Percentiles rank a stretch among this genome's conserved stretches.
Evolutionary conservation across 768 basidiomycete species (phyloP).

Genomic region (Russula foetens): DNA sequence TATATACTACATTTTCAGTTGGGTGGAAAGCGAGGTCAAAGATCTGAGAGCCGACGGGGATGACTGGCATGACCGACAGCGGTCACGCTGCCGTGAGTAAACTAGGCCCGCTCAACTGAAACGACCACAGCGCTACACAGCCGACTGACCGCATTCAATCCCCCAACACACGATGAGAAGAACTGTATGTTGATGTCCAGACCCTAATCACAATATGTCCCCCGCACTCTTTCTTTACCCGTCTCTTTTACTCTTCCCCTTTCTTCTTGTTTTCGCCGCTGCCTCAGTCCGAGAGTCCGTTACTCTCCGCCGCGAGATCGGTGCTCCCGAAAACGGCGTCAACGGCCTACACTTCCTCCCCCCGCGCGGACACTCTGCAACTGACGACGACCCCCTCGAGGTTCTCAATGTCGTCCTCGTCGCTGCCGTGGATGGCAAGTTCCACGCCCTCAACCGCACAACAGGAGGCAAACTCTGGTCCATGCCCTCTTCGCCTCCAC

Average conservation of each 20-base stretch:
- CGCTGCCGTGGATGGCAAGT: constrained; percentile 88
- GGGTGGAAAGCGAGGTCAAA: constrained; percentile 92
- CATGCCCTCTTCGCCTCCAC: constrained; percentile 54
- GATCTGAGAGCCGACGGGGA: constrained; percentile 66
- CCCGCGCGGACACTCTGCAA: constrained; percentile 8
- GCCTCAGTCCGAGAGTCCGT: constrained; percentile 24
- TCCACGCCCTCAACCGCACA: constrained; percentile 88
- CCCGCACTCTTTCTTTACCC: constrained; percentile 13
- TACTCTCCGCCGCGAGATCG: constrained; percentile 20
- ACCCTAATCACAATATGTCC: constrained; percentile 10
- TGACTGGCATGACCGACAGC: constrained; percentile 42
- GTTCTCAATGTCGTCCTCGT: constrained; percentile 81
- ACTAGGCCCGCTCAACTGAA: no score
- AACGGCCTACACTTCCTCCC: constrained; percentile 17
- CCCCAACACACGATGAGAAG: not conserved
- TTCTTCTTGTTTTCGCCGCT: constrained; percentile 21
- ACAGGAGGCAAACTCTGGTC: constrained; percentile 84
- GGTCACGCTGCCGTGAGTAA: no score
- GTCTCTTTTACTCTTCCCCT: constrained; percentile 7
- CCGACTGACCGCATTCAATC: not conserved
- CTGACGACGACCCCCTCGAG: constrained; percentile 39
- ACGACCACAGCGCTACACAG: not conserved
- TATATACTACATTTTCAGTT: constrained; percentile 56
- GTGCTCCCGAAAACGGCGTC: not conserved
- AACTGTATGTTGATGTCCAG: not conserved